Conservation (phyloP, 2,329 filamentous ascomycete species). For the Ceratocystis ficicola region DNA sequence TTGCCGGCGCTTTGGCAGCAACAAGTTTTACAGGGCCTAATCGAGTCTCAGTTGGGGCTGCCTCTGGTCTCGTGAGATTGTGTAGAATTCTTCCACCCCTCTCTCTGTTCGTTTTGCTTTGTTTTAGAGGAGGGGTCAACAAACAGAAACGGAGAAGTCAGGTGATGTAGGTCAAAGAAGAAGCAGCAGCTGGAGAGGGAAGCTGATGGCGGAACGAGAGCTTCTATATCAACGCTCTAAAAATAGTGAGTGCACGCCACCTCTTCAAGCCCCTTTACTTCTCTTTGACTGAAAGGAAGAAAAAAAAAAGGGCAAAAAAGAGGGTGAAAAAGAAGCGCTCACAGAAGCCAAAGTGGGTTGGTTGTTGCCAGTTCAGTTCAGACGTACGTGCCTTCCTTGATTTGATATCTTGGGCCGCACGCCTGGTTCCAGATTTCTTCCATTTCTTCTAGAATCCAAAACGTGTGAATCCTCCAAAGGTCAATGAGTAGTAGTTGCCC, state of each 20-base stretch:
- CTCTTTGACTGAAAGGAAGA: too few relatives aligned
- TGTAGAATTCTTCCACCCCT: background rate
- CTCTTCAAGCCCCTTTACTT: background rate
- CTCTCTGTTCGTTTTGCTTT: background rate
- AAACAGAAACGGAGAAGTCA: background rate
- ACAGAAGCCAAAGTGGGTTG: background rate
- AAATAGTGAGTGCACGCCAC: background rate
- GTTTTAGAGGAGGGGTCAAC: background rate
- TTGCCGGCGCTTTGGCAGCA: background rate
- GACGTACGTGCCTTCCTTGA: background rate
- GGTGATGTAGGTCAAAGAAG: background rate
- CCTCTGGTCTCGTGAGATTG: background rate
- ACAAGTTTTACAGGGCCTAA: constrained; percentile 2
- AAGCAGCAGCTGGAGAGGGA: background rate
- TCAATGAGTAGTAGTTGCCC: constrained; percentile 4
- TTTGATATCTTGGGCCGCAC: background rate
- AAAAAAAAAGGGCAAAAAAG: too few relatives aligned
- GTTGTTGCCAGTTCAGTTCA: constrained; percentile 2
- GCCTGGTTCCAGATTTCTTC: background rate
- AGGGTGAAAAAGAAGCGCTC: too few relatives aligned
- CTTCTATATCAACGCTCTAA: background rate
- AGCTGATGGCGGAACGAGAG: background rate
- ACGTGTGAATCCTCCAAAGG: background rate
- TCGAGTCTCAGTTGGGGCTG: background rate
- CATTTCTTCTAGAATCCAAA: constrained; percentile 3